Evolutionary conservation across 495 filamentous ascomycete genomes (phyloP).

Genomic region (Penicillium paxilli): DNA sequence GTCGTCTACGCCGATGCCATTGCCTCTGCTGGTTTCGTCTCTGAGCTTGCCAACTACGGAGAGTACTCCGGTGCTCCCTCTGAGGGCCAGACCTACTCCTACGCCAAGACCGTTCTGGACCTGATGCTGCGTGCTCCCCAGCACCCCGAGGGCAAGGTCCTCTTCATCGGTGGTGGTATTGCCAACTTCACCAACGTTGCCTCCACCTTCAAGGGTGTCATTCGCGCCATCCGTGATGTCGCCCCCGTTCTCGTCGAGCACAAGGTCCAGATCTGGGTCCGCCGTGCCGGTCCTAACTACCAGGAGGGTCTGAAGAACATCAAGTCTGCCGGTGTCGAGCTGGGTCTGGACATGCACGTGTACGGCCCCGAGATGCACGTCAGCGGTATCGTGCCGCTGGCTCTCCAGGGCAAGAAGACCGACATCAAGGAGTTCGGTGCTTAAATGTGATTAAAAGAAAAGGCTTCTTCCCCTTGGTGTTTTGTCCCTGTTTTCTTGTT

Average conservation of each 20-base stretch:
- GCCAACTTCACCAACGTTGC: slow-evolving; percentile 99
- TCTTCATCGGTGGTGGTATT: slow-evolving; percentile 99
- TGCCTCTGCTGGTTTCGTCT: slow-evolving; percentile 91
- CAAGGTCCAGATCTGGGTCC: slow-evolving; percentile 99
- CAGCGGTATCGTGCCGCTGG: slow-evolving; percentile 67
- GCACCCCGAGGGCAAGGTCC: slow-evolving; percentile 88
- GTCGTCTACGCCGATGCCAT: slow-evolving; percentile 99
- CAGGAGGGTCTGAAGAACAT: slow-evolving; percentile 99
- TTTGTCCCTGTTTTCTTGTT: slow-evolving; percentile 23
- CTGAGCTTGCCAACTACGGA: slow-evolving; percentile 98
- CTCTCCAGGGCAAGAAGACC: slow-evolving; percentile 60
- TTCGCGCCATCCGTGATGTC: slow-evolving; percentile 92
- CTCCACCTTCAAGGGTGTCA: slow-evolving; percentile 99
- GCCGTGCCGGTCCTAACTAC: slow-evolving; percentile 98
- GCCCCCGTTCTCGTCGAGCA: slow-evolving; percentile 85
- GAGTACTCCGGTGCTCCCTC: slow-evolving; percentile 99
- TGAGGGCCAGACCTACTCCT: slow-evolving; percentile 98
- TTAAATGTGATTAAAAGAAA: slow-evolving; percentile 29
- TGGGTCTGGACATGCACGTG: slow-evolving; percentile 92
- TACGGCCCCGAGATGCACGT: slow-evolving; percentile 97
- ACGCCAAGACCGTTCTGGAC: slow-evolving; percentile 93
- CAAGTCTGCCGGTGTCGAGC: slow-evolving; percentile 90
- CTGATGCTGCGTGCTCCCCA: slow-evolving; percentile 93
- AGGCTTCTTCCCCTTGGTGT: slow-evolving; percentile 14
- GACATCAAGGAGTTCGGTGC: slow-evolving; percentile 52